These are phyloP conservation scores for Psilocybe tampanensis DNA, from an alignment of 768 basidiomycete genomes.

Conservation along the genomic window DNA sequence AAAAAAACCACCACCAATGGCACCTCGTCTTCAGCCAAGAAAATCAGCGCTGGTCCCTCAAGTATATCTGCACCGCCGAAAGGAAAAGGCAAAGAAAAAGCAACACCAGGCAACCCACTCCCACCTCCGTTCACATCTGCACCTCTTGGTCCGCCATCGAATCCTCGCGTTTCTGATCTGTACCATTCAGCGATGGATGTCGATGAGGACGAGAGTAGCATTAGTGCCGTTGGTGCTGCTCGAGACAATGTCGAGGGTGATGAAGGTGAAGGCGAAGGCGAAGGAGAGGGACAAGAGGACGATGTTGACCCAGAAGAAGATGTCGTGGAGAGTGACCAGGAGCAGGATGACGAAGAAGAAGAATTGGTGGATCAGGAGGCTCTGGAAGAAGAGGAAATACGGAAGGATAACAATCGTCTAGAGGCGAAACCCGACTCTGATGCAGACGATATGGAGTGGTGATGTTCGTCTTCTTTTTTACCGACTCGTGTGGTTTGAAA, in stretches of 20 bases:
- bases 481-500: no score
- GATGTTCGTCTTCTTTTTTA: not conserved
- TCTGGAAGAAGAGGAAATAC: conserved; percentile 46
- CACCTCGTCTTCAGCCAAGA: conserved; percentile 22
- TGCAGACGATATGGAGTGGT: not conserved
- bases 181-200: conserved; percentile 35
- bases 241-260: conserved; percentile 32
- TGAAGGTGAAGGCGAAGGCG: conserved; percentile 14
- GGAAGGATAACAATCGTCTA: conserved; percentile 37
- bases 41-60: conserved; percentile 14
- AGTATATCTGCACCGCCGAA: conserved; percentile 28
- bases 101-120: conserved; percentile 20
- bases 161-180: conserved; percentile 26
- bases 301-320: conserved; percentile 25
- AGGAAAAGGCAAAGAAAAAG: conserved; percentile 42
- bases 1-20: conserved; percentile 36
- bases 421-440: conserved; percentile 23
- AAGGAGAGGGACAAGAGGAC: no score
- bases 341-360: conserved; percentile 35
- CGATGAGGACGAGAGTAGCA: conserved; percentile 6
- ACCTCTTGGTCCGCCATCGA: conserved; percentile 21
- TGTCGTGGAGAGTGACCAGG: conserved; percentile 36
- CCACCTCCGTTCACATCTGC: conserved; percentile 33
- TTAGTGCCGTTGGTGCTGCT: conserved; percentile 5
- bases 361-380: conserved; percentile 41